These are phyloP conservation scores for Pyrus bretschneideri DNA, from an alignment of 306 rosid species.

Conservation along the genomic window DNA sequence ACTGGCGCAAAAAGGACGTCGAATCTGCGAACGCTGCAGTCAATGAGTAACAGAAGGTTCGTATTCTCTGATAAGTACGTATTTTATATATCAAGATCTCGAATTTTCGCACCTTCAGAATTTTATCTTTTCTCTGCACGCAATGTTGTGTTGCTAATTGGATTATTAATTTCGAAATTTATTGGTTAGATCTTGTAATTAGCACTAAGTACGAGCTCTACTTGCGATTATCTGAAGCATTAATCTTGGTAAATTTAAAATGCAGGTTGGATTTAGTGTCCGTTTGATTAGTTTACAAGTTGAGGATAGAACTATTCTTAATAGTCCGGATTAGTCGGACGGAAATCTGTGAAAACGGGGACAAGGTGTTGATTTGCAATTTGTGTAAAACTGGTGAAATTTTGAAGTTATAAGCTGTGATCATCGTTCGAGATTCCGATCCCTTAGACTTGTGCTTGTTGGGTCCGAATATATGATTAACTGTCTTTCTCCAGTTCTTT, in stretches of 20 bases:
- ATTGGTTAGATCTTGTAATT: not conserved
- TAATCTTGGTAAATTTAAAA: not conserved
- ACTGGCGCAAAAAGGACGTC: not conserved
- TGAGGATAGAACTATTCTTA: not conserved
- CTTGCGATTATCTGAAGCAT: not conserved
- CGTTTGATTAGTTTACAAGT: not conserved
- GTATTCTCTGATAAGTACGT: not conserved
- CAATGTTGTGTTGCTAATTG: not conserved
- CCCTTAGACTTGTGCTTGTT: not conserved
- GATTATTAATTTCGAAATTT: not conserved
- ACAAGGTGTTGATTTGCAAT: not conserved
- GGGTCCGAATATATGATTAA: not conserved
- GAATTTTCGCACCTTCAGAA: not conserved
- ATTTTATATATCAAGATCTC: not conserved
- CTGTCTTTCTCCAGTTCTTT: not conserved
- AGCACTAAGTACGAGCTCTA: not conserved
- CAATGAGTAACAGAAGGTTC: conserved; percentile 91
- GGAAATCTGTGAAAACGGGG: not conserved
- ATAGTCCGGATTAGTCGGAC: not conserved
- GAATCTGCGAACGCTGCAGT: conserved; percentile 2
- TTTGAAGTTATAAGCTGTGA: not conserved
- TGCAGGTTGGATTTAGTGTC: not conserved
- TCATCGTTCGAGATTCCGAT: not conserved
- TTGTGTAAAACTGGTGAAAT: not conserved
- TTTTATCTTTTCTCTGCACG: not conserved